Evolutionary conservation across 495 filamentous ascomycete genomes (phyloP).

Genomic region (Penicillium manginii): DNA sequence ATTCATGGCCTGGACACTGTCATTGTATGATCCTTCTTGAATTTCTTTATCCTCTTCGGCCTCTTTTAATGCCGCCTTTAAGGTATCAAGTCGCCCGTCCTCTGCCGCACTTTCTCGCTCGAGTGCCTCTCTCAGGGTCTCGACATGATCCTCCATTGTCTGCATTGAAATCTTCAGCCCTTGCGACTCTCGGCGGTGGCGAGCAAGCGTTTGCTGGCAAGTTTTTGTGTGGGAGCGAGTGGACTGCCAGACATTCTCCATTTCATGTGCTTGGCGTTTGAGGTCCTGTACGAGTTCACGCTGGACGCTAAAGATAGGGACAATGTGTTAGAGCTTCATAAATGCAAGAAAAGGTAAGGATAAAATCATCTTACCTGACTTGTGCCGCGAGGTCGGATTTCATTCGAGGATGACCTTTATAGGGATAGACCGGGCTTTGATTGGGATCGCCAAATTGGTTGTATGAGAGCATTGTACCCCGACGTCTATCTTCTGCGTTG

Average conservation of each 20-base stretch:
- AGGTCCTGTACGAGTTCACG: constrained; percentile 48
- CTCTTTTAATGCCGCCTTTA: constrained; percentile 57
- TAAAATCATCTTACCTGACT: constrained; percentile 54
- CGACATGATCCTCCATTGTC: constrained; percentile 58
- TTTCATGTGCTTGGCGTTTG: constrained; percentile 37
- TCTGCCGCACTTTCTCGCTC: constrained; percentile 57
- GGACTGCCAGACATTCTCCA: constrained; percentile 38
- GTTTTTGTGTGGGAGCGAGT: constrained; percentile 32
- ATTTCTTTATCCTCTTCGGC: constrained; percentile 52
- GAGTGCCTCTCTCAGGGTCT: constrained; percentile 61
- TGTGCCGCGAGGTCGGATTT: constrained; percentile 75
- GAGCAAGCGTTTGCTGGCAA: constrained; percentile 46
- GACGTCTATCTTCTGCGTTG: constrained; percentile 57
- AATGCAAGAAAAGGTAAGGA: not conserved
- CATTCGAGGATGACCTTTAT: constrained; percentile 66
- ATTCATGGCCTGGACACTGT: constrained; percentile 55
- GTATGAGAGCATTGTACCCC: constrained; percentile 66
- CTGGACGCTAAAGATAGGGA: constrained; percentile 40
- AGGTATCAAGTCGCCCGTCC: constrained; percentile 63
- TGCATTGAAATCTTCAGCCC: constrained; percentile 60
- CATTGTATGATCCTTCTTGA: constrained; percentile 53
- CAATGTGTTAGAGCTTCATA: not conserved
- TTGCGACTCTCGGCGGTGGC: constrained; percentile 47
- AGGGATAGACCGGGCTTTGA: constrained; percentile 58
- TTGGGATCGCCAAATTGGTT: constrained; percentile 56